Evolutionary conservation across 495 filamentous ascomycete genomes (phyloP).

Genomic region (Aspergillus coremiiformis): DNA sequence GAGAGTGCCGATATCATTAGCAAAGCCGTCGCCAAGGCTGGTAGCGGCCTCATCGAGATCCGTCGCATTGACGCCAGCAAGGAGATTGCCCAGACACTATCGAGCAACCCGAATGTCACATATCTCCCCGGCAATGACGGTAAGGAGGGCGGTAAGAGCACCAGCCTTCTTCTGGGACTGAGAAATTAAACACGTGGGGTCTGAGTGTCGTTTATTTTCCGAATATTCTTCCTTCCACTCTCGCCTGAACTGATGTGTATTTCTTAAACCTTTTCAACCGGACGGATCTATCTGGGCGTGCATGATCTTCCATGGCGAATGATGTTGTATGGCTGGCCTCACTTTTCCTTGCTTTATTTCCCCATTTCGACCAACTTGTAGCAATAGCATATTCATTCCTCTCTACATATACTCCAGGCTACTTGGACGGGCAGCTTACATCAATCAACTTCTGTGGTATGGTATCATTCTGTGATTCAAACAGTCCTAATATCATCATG

Average conservation of each 20-base stretch:
- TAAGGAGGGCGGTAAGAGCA: constrained; percentile 57
- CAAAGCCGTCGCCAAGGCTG: constrained; percentile 82
- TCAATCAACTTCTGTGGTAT: neutral
- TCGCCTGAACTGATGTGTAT: constrained; percentile 17
- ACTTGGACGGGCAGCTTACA: neutral
- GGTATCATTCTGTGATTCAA: constrained; percentile 1
- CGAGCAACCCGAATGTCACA: constrained; percentile 88
- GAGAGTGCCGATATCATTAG: constrained; percentile 92
- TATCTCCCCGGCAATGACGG: constrained; percentile 76
- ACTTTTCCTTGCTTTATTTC: constrained; percentile 10
- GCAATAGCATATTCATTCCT: constrained; percentile 36
- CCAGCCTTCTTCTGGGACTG: constrained; percentile 54
- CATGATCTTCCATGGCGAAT: constrained; percentile 26
- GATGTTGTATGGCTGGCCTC: constrained; percentile 22
- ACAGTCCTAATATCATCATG: neutral
- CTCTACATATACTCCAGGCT: constrained; percentile 6
- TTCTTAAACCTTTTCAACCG: constrained; percentile 14
- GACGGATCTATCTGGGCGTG: constrained; percentile 24
- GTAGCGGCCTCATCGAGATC: constrained; percentile 90
- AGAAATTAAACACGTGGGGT: constrained; percentile 32
- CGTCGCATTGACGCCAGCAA: constrained; percentile 93
- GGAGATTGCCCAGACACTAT: constrained; percentile 89
- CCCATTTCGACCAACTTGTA: constrained; percentile 27
- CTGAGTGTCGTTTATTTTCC: neutral
- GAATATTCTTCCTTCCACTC: neutral